Conservation (phyloP, 2,329 filamentous ascomycete genomes). For the Lasiodiplodia theobromae region DNA sequence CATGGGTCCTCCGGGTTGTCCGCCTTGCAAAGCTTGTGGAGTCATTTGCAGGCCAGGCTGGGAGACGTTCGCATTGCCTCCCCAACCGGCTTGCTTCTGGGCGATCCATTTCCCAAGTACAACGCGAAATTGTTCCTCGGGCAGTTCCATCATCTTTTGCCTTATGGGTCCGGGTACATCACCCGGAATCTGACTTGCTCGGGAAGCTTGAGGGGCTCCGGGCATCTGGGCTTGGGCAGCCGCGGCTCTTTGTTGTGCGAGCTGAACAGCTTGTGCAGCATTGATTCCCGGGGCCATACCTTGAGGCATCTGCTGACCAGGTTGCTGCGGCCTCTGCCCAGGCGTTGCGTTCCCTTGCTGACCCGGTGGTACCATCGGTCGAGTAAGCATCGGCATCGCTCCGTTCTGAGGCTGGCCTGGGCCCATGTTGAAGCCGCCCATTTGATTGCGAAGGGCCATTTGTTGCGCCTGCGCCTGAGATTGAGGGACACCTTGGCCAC, state of each 20-base stretch:
- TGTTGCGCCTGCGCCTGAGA: slow-evolving; percentile 37
- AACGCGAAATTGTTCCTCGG: slow-evolving; percentile 42
- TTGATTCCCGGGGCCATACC: slow-evolving; percentile 35
- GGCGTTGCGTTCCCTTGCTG: slow-evolving; percentile 48
- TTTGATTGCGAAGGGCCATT: slow-evolving; percentile 53
- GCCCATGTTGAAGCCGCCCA: slow-evolving; percentile 54
- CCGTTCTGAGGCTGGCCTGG: slow-evolving; percentile 49
- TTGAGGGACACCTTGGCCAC: slow-evolving; percentile 34
- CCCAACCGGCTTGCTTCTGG: slow-evolving; percentile 8
- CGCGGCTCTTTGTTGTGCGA: slow-evolving; percentile 45
- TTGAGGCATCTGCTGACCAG: slow-evolving; percentile 46
- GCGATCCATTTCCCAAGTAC: slow-evolving; percentile 10
- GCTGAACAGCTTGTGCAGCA: slow-evolving; percentile 41
- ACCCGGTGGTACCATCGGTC: slow-evolving; percentile 55
- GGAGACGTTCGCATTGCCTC: slow-evolving; percentile 7
- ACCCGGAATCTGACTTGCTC: slow-evolving; percentile 43
- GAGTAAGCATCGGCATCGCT: slow-evolving; percentile 59
- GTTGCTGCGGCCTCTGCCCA: slow-evolving; percentile 44
- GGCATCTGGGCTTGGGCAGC: slow-evolving; percentile 37
- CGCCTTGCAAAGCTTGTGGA: slow-evolving; percentile 36
- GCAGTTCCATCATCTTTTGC: slow-evolving; percentile 44
- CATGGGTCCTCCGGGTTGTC: slow-evolving; percentile 40
- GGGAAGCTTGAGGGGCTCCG: slow-evolving; percentile 42
- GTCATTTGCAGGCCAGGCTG: slow-evolving; percentile 44
- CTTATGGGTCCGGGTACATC: slow-evolving; percentile 41